These are phyloP conservation scores for Coniochaeta pulveracea DNA, from an alignment of 2,329 filamentous ascomycete genomes.

Conservation along the genomic window DNA sequence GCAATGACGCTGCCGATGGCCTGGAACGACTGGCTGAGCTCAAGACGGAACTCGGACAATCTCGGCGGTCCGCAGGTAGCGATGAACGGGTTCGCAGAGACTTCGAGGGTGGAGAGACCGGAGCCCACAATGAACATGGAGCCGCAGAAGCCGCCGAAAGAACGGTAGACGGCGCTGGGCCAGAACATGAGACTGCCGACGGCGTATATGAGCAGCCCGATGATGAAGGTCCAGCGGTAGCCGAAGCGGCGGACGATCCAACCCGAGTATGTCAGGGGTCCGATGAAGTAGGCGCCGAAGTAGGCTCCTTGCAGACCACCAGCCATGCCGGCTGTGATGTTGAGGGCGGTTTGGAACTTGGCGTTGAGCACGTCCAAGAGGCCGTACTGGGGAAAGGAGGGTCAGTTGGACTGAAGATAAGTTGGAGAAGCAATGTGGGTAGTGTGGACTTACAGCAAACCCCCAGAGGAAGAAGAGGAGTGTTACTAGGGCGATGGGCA, in stretches of 20 bases:
- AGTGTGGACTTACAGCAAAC: constrained; percentile 4
- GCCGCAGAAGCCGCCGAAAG: constrained; percentile 62
- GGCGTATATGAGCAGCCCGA: constrained; percentile 53
- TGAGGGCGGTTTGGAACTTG: constrained; percentile 10
- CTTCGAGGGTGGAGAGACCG: constrained; percentile 62
- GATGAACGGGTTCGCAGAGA: constrained; percentile 63
- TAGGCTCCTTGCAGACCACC: constrained; percentile 17
- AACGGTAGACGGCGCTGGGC: constrained; percentile 44
- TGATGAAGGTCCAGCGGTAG: constrained; percentile 52
- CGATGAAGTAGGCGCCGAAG: constrained; percentile 43
- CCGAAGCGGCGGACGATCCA: constrained; percentile 52
- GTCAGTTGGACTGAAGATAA: not conserved
- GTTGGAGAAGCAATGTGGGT: not conserved
- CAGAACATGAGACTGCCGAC: constrained; percentile 40
- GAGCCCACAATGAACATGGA: constrained; percentile 61
- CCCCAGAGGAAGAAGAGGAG: constrained; percentile 6
- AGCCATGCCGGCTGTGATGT: constrained; percentile 11
- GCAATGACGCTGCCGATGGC: constrained; percentile 61
- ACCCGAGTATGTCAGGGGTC: constrained; percentile 51
- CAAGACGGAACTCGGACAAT: constrained; percentile 61
- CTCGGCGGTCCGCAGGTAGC: constrained; percentile 43
- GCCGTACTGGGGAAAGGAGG: constrained; percentile 2
- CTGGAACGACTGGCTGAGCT: constrained; percentile 65
- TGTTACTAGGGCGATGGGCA: constrained; percentile 2
- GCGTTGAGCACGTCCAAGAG: constrained; percentile 37